phyloP scores from a whole-genome alignment of 2,329 filamentous ascomycete genomes.

The Penicillium griseofulvum region DNA sequence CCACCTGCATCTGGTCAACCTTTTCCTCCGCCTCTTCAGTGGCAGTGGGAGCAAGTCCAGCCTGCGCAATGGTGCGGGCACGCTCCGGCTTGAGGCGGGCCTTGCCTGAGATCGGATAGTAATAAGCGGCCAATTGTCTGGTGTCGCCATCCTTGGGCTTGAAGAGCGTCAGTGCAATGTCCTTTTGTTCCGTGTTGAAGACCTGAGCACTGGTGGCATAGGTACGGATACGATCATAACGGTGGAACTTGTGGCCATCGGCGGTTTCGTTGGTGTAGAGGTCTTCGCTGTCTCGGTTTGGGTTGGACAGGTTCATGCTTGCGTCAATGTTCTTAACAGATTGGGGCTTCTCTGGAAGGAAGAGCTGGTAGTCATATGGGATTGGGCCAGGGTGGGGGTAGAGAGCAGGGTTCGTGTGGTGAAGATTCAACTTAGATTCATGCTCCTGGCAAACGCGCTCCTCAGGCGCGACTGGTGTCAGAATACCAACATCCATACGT shows the following conservation, averaged over 20 bases:
- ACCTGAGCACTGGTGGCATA: slow-evolving; percentile 59
- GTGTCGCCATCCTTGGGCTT: slow-evolving; percentile 43
- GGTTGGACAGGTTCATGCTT: slow-evolving; percentile 55
- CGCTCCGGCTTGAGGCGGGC: slow-evolving; percentile 55
- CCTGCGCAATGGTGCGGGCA: slow-evolving; percentile 43
- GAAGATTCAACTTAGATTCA: slow-evolving; percentile 48
- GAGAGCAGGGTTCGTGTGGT: slow-evolving; percentile 50
- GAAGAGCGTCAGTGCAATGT: slow-evolving; percentile 59
- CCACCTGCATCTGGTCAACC: slow-evolving; percentile 54
- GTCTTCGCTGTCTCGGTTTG: slow-evolving; percentile 52
- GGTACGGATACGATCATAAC: slow-evolving; percentile 57
- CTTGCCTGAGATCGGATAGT: slow-evolving; percentile 59
- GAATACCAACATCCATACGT: slow-evolving; percentile 58
- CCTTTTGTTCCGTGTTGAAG: slow-evolving; percentile 51
- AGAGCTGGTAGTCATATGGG: slow-evolving; percentile 60
- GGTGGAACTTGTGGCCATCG: slow-evolving; percentile 50
- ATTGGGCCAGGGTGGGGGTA: slow-evolving; percentile 54
- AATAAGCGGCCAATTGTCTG: slow-evolving; percentile 57
- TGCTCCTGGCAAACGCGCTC: slow-evolving; percentile 50
- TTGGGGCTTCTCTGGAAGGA: slow-evolving; percentile 52
- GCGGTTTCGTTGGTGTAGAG: slow-evolving; percentile 48
- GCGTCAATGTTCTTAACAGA: slow-evolving; percentile 53
- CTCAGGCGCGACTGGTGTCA: slow-evolving; percentile 53
- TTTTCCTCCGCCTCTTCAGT: slow-evolving; percentile 45
- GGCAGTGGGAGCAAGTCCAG: slow-evolving; percentile 39